Evolutionary conservation across 2,329 filamentous ascomycete species (phyloP), one percentile per base, ranked within the genome.

Genomic region (Sphaerulina musiva): DNA sequence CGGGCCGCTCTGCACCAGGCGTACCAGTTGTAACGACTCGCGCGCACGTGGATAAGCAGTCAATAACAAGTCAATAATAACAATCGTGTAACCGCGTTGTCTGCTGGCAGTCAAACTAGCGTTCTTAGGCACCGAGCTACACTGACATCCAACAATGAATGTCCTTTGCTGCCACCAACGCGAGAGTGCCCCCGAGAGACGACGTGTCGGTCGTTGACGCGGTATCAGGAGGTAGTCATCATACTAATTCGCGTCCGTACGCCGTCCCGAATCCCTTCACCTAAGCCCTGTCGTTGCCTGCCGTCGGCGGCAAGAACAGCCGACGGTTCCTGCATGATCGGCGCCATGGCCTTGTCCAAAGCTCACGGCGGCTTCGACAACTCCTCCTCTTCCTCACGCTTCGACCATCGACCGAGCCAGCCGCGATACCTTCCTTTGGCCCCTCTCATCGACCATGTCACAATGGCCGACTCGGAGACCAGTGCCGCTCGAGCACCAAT

Each of bases 381-480:
- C 34, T 38, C 10, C 34, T 38, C 10, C 34, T 38, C 34, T 9
- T 38, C 34, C 34, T 38, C 26, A 36, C 48, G 34, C 48, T 44
- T 8, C 48, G 48, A 44, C 34, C 34, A n/a, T 11, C 34, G 34
- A 38, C 34, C 34, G 34, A 43, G 39, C 48, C 48, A 51, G 43
- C 50, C 50, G 20, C 50, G 45, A 36, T 53, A 47, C 44, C 43
- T 42, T 14, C 50, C 50, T 34, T 44, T 43, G 31, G 34, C 34
- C 34, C 12, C 34, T n/a, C 50, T 32, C 36, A 31, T 41, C 44
- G 44, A 53, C 43, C 43, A 53, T 53, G 50, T 44, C 44, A 48
- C 54, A 34, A 69, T 69, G 66, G 66, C 65, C 56, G 63, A 64
- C 45, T 39, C 47, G 14, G 43, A 44, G 49, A 55, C 54, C 41